These are phyloP conservation scores for Penicillium concentricum DNA, from an alignment of 2,329 filamentous ascomycete genomes.

Conservation along the genomic window DNA sequence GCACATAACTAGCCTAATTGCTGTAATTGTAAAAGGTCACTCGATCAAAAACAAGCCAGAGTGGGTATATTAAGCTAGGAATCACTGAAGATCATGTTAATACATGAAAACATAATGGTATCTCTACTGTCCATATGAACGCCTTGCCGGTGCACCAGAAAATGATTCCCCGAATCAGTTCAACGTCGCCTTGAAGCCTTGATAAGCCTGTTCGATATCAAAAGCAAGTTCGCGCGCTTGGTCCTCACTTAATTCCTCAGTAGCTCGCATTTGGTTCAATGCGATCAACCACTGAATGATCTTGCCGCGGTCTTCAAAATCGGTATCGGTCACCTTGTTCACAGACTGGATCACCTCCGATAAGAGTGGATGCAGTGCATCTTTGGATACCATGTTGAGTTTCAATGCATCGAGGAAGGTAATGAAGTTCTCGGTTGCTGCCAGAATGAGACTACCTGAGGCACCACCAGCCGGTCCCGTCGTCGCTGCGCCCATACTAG, in stretches of 20 bases:
- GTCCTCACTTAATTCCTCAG: conserved; percentile 82
- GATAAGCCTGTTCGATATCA: conserved; percentile 91
- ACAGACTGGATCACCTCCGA: conserved; percentile 96
- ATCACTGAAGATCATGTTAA: background rate
- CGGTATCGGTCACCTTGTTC: conserved; percentile 91
- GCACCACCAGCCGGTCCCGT: conserved; percentile 34
- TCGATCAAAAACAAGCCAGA: background rate
- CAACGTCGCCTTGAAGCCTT: conserved; percentile 84
- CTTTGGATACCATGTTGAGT: conserved; percentile 88
- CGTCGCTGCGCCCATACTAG: conserved; percentile 35
- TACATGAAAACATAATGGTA: background rate
- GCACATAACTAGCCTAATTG: background rate
- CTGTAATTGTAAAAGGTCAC: background rate
- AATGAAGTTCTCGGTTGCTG: conserved; percentile 97
- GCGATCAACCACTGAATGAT: conserved; percentile 98
- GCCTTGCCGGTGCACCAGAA: conserved; percentile 9
- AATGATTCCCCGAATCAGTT: conserved; percentile 42
- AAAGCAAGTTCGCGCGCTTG: conserved; percentile 86
- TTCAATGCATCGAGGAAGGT: conserved; percentile 94
- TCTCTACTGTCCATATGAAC: conserved; percentile 16
- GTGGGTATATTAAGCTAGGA: conserved; percentile 1
- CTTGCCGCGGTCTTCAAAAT: conserved; percentile 94
- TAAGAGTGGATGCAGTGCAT: conserved; percentile 90
- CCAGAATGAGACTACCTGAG: conserved; percentile 70
- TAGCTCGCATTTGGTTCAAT: conserved; percentile 95